Conservation (phyloP, 2,329 filamentous ascomycete genomes). For the Coleophoma eucalyptorum region DNA sequence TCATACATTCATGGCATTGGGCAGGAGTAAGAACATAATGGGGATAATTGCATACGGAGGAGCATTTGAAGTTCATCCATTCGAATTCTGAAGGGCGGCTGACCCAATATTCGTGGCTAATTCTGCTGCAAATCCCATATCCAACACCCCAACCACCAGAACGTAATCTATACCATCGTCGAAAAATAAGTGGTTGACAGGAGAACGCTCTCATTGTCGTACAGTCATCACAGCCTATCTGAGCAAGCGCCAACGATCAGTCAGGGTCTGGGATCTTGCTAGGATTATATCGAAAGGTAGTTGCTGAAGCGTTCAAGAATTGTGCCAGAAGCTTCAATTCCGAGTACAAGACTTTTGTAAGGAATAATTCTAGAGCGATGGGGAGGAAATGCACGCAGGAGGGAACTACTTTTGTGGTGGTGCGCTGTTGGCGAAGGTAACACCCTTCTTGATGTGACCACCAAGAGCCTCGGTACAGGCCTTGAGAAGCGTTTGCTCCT, state of each 20-base stretch:
- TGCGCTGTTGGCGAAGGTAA: conserved; percentile 77
- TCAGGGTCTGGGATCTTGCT: conserved; percentile 7
- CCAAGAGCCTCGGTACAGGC: conserved; percentile 74
- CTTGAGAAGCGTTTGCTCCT: conserved; percentile 85
- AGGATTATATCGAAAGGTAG: background rate
- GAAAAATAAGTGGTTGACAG: conserved; percentile 14
- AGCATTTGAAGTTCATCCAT: too few relatives aligned
- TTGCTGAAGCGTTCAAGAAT: too few relatives aligned
- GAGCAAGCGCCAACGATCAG: conserved; percentile 26
- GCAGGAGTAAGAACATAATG: background rate
- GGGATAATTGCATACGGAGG: background rate
- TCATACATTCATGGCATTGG: background rate
- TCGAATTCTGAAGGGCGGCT: too few relatives aligned
- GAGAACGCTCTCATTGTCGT: conserved; percentile 9
- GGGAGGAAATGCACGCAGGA: conserved; percentile 20
- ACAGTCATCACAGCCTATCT: conserved; percentile 40
- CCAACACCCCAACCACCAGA: too few relatives aligned
- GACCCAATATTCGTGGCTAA: too few relatives aligned
- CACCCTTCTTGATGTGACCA: conserved; percentile 91
- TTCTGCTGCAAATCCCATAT: too few relatives aligned
- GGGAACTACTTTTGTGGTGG: conserved; percentile 79
- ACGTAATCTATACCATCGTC: background rate
- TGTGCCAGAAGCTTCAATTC: too few relatives aligned
- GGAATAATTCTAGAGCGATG: conserved; percentile 3
- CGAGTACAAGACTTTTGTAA: too few relatives aligned